Percentiles rank a stretch among this genome's conserved stretches.
phyloP scores from a whole-genome alignment of 345 rosid genomes.

The Citrus unshiu region DNA sequence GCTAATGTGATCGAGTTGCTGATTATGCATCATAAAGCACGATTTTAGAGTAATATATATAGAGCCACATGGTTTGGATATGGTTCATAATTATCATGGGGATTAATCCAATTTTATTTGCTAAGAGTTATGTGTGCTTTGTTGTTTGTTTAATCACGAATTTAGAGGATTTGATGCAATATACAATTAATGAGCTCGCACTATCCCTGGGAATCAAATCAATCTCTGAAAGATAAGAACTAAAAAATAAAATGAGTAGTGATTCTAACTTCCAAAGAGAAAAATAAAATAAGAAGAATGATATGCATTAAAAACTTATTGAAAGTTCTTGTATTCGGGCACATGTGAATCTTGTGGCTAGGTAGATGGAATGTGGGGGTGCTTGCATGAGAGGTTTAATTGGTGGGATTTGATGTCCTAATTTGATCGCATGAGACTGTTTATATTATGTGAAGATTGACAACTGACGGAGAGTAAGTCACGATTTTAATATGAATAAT shows the following conservation, averaged over 20 bases:
- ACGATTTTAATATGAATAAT: neutral
- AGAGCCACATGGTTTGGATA: neutral
- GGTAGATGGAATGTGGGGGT: neutral
- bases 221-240: neutral
- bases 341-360: neutral
- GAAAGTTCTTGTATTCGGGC: neutral
- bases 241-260: neutral
- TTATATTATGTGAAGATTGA: neutral
- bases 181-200: neutral
- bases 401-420: neutral
- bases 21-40: too few species aligned
- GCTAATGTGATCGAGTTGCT: neutral
- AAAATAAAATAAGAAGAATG: neutral
- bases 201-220: neutral
- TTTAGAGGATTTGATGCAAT: neutral
- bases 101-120: neutral
- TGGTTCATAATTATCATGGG: neutral
- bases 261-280: neutral
- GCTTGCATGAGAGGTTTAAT: neutral
- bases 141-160: neutral
- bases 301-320: neutral
- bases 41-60: neutral
- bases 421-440: neutral
- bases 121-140: neutral
- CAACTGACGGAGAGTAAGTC: neutral